Base-by-base conservation (phyloP, 1,284 basidiomycete species). In the Boletus smithii region DNA sequence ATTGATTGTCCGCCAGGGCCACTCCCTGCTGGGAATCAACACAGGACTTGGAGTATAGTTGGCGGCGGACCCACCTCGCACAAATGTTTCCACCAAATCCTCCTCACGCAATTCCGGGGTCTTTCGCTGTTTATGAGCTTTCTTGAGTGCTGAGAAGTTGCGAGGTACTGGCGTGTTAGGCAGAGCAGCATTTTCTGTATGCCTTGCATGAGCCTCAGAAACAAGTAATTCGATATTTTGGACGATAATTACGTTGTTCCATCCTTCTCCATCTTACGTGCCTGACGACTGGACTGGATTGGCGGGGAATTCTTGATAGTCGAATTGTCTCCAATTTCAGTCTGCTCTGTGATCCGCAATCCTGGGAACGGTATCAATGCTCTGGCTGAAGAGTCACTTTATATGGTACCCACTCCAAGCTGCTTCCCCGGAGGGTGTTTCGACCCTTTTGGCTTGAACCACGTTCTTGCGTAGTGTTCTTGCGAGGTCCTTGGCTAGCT, bases 1-100 rank as follows among this genome's bases (percentile, higher is more conserved):
- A 91, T 81, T 22, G 88, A 89, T 70, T 91, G 88, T 29, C 88
- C 88, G 23, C 88, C 88, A 60, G 88, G 88, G 22, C 88, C 88
- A 65, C 88, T 86, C 40, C 87, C 87, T 89, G 44, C 11, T 33
- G 9, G 8, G 17, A 44, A 49, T 58, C 17, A 53, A 29, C 9
- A 41, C 20, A 2, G 3, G 10, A 35, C 41, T 27, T 24, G n/a
- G 24, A 30, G 31, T 3, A 33, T 23, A n/a, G 24, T n/a, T 30
- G 23, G 16, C 20, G 8, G 37, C 7, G 22, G 31, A 59, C 73
- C 48, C 58, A 85, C 88, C 88, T 66, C 86, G 75, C 46, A 91
- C 85, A 63, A 91, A 91, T 17, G 73, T 70, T 65, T 91, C 88
- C 53, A 85, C 83, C 24, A 91, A 48, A 61, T 91, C 88, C 43